Conservation (phyloP, 2,329 filamentous ascomycete species). For the Arthrobotrys sphaeroides region DNA sequence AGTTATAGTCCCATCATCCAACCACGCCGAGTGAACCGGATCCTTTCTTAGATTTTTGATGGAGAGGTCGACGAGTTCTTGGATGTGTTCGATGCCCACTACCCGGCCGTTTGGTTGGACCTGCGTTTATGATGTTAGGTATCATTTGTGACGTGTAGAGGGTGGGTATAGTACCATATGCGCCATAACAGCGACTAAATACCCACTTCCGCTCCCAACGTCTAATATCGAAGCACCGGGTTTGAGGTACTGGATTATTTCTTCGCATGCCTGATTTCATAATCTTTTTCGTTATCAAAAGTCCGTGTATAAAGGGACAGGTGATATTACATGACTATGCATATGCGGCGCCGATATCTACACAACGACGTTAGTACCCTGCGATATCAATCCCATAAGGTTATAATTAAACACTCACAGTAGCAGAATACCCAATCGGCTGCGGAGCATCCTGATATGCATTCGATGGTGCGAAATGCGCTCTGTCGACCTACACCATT, state of each 20-base stretch:
- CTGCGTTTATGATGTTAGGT: conserved; percentile 11
- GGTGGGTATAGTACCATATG: conserved; percentile 70
- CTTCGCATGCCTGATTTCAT: conserved; percentile 52
- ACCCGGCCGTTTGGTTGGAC: conserved; percentile 64
- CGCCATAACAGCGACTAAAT: conserved; percentile 87
- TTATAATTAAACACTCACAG: conserved; percentile 70
- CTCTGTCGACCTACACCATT: conserved; percentile 78
- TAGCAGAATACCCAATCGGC: conserved; percentile 73
- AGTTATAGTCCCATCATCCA: conserved; percentile 76
- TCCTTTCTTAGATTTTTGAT: conserved; percentile 74
- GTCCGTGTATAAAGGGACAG: not conserved
- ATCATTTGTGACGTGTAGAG: not conserved
- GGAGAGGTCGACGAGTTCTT: conserved; percentile 70
- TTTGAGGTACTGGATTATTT: conserved; percentile 59
- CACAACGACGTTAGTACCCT: not conserved
- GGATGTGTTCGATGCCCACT: conserved; percentile 79
- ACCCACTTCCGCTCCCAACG: conserved; percentile 79
- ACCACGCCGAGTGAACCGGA: conserved; percentile 67
- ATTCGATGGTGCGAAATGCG: conserved; percentile 75
- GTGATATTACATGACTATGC: conserved; percentile 55
- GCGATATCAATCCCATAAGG: not conserved
- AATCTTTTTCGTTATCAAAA: not conserved
- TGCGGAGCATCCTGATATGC: conserved; percentile 81
- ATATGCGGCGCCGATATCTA: conserved; percentile 57
- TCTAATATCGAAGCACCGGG: conserved; percentile 69